These are phyloP conservation scores for Capillidium heterosporum DNA, from an alignment of 371 early-diverging fungal genomes.

Conservation along the genomic window DNA sequence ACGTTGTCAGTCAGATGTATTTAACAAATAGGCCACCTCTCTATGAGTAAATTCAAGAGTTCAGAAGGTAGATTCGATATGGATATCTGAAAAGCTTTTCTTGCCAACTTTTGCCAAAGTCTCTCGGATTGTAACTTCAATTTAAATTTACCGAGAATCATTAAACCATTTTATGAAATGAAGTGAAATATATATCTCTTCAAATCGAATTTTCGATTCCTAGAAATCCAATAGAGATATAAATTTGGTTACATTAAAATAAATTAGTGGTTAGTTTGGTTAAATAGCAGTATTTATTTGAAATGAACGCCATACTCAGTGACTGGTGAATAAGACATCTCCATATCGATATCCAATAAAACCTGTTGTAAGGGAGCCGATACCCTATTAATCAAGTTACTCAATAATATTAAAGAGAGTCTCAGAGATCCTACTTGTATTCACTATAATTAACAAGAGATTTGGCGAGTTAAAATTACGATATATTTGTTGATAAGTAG, in stretches of 20 bases:
- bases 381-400: slow-evolving; percentile 66
- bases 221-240: slow-evolving; percentile 45
- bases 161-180: background rate
- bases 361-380: slow-evolving; percentile 88
- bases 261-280: background rate
- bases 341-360: slow-evolving; percentile 83
- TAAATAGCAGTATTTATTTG: slow-evolving; percentile 14
- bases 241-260: slow-evolving; percentile 17
- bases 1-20: background rate
- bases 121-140: slow-evolving; percentile 45
- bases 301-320: slow-evolving; percentile 70
- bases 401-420: slow-evolving; percentile 66
- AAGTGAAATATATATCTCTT: slow-evolving; percentile 13
- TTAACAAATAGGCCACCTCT: slow-evolving; percentile 29
- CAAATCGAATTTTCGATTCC: slow-evolving; percentile 36
- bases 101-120: slow-evolving; percentile 43
- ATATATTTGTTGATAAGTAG: slow-evolving; percentile 58
- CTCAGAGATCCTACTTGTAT: slow-evolving; percentile 43
- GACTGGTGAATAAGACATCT: slow-evolving; percentile 73
- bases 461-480: background rate
- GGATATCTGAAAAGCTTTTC: slow-evolving; percentile 55
- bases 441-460: background rate
- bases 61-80: slow-evolving; percentile 77
- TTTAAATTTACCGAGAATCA: slow-evolving; percentile 10
- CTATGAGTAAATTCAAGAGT: slow-evolving; percentile 75